A percentile compares a stretch with the other conserved stretches of the same genome.
Conservation (phyloP, 2,329 filamentous ascomycete genomes). For the Aspergillus fischeri region DNA sequence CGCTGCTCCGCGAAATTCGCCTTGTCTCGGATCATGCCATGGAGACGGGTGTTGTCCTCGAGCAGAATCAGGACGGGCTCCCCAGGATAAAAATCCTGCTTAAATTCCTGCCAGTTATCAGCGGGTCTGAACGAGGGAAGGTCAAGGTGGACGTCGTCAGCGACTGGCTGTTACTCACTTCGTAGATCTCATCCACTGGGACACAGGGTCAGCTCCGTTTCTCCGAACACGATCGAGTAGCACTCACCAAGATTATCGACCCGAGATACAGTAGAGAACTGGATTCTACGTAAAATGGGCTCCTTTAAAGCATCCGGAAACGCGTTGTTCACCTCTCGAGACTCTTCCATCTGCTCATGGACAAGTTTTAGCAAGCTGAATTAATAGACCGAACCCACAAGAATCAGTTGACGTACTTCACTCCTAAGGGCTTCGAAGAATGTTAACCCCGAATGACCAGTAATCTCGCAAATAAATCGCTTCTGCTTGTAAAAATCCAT, state of each 20-base stretch:
- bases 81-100: constrained; percentile 84
- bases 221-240: constrained; percentile 1
- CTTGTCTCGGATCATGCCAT: constrained; percentile 80
- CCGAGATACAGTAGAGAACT: constrained; percentile 82
- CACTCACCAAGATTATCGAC: constrained; percentile 72
- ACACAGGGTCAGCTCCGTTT: constrained; percentile 15
- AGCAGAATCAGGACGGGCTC: constrained; percentile 74
- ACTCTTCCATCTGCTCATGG: constrained; percentile 62
- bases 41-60: constrained; percentile 63
- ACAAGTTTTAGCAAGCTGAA: constrained; percentile 2
- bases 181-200: constrained; percentile 48
- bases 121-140: constrained; percentile 8
- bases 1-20: constrained; percentile 63
- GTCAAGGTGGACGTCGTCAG: neutral
- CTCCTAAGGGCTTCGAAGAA: constrained; percentile 92
- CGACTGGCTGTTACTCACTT: constrained; percentile 33
- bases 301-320: constrained; percentile 91
- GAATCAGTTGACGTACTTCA: constrained; percentile 60
- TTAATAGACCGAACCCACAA: constrained; percentile 1
- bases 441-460: constrained; percentile 81
- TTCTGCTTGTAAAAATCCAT: constrained; percentile 94
- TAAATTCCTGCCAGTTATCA: constrained; percentile 58
- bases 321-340: constrained; percentile 81
- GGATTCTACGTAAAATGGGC: constrained; percentile 83
- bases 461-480: constrained; percentile 93